Percentiles rank a stretch among this genome's conserved stretches.
These are phyloP conservation scores for Daldinia childiae DNA, from an alignment of 495 filamentous ascomycete genomes.

Conservation along the genomic window DNA sequence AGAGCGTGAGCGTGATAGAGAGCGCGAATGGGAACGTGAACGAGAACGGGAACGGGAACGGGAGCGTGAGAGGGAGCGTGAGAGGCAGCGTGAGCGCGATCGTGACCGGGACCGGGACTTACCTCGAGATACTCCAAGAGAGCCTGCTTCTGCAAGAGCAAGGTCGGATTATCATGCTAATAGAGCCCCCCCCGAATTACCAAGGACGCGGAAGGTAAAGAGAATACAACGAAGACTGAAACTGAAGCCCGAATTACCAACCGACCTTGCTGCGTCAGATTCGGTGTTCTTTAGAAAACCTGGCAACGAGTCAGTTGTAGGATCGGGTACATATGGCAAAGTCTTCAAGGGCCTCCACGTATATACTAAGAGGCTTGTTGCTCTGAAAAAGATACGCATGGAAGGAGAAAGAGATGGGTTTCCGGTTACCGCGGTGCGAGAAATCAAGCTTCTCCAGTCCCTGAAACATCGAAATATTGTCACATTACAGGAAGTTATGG, in stretches of 20 bases:
- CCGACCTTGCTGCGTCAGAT: slow-evolving; percentile 77
- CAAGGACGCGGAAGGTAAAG: slow-evolving; percentile 68
- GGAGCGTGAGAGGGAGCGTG: slow-evolving; percentile 10
- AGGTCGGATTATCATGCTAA: slow-evolving; percentile 58
- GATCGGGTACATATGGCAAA: slow-evolving; percentile 94
- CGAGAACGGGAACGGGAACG: slow-evolving; percentile 23
- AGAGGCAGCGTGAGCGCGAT: slow-evolving; percentile 9
- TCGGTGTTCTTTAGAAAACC: slow-evolving; percentile 93
- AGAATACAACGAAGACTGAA: slow-evolving; percentile 77
- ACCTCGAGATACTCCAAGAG: slow-evolving; percentile 58
- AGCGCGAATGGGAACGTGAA: slow-evolving; percentile 18
- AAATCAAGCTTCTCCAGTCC: slow-evolving; percentile 95
- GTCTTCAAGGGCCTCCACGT: slow-evolving; percentile 98
- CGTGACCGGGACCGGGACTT: slow-evolving; percentile 56
- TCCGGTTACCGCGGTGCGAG: slow-evolving; percentile 94
- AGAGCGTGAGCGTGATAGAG: slow-evolving; percentile 17
- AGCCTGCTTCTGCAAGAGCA: slow-evolving; percentile 63
- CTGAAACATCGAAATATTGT: slow-evolving; percentile 93
- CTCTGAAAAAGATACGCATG: slow-evolving; percentile 88
- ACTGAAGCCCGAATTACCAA: slow-evolving; percentile 71
- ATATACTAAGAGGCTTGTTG: slow-evolving; percentile 88
- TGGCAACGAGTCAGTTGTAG: slow-evolving; percentile 92
- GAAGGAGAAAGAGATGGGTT: slow-evolving; percentile 98
- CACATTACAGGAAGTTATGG: slow-evolving; percentile 92
- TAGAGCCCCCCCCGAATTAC: slow-evolving; percentile 56